Base-by-base conservation (phyloP, 495 filamentous ascomycete species). In the Neurospora sp. region DNA sequence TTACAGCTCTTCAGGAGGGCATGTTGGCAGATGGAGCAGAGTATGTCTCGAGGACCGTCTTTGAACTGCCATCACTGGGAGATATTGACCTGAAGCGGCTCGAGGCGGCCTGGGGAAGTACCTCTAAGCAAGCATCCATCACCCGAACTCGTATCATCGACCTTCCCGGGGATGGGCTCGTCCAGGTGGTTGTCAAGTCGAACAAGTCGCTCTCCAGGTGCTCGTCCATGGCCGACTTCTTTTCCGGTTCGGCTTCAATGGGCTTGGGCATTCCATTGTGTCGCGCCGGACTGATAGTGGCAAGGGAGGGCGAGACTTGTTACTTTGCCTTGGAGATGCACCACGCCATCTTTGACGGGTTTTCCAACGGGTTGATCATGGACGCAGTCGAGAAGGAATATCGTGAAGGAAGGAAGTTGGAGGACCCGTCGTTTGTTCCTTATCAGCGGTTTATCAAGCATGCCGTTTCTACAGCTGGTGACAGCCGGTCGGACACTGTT, bases 311-410 rank as follows among this genome's bases (percentile, higher is more conserved):
- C 19, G 42, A 43, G 17, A 0, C 42, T 3, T 17, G 42, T 7
- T 66, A 83, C 48, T 88, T 90, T 78, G 81, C 89, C 42, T n/a
- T 43, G 85, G 89, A 87, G 15, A 83, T 89, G 7, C 89, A 92
- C 72, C 90, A 92, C 74, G 85, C 87, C 0, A 76, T 92, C 4
- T 92, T 90, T 74, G 90, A 92, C 72, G 89, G 89, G 34, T 92
- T 43, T 9, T 43, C 42, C 7, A 43, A 43, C 19, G 2, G 0
- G 19, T 43, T 43, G 42, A 43, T n/a, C 42, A 43, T 43, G 42
- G 42, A n/a, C 2, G 42, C 42, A 19, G 19, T 43, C 2, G 42
- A 43, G 42, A 43, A 43, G 42, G 42, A 19, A 7, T 43, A 43
- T 43, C 42, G 42, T 43, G 19, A n/a, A n/a, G 42, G 42, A 9